Conservation (phyloP, 2,329 filamentous ascomycete genomes). For the Sclerotinia nivalis region DNA sequence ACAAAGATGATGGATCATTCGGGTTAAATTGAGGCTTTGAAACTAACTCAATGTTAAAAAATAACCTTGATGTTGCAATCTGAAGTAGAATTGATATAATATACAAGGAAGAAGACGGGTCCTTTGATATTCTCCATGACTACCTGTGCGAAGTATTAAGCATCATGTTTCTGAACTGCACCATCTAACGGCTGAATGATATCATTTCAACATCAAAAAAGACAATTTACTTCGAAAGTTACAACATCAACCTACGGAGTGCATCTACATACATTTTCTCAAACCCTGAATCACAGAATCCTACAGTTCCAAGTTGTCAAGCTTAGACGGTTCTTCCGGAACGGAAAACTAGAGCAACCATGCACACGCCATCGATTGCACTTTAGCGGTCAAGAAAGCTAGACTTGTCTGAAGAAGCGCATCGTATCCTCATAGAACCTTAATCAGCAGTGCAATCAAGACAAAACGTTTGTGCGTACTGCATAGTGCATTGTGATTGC, state of each 20-base stretch:
- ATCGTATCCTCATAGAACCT: not conserved
- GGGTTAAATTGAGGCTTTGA: not conserved
- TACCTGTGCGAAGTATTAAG: not conserved
- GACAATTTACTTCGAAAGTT: not conserved
- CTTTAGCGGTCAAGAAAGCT: slow-evolving; percentile 25
- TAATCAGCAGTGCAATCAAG: slow-evolving; percentile 6
- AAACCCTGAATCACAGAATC: not conserved
- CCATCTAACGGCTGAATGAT: not conserved
- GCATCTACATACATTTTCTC: not conserved
- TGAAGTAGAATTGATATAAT: slow-evolving; percentile 14
- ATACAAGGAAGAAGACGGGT: not conserved
- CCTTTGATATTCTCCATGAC: no score
- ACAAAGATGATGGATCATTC: not conserved
- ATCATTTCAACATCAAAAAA: not conserved
- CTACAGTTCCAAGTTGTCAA: not conserved
- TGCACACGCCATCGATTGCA: slow-evolving; percentile 14
- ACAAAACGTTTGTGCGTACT: slow-evolving; percentile 12
- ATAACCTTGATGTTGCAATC: slow-evolving; percentile 15
- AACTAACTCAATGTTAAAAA: not conserved
- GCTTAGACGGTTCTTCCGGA: not conserved
- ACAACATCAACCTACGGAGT: not conserved
- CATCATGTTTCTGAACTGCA: not conserved
- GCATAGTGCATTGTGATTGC: not conserved
- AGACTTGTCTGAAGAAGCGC: not conserved
- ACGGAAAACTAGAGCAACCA: not conserved